phyloP scores from a whole-genome alignment of 164 flowering plant genomes.

The Cinnamomum micranthum region DNA sequence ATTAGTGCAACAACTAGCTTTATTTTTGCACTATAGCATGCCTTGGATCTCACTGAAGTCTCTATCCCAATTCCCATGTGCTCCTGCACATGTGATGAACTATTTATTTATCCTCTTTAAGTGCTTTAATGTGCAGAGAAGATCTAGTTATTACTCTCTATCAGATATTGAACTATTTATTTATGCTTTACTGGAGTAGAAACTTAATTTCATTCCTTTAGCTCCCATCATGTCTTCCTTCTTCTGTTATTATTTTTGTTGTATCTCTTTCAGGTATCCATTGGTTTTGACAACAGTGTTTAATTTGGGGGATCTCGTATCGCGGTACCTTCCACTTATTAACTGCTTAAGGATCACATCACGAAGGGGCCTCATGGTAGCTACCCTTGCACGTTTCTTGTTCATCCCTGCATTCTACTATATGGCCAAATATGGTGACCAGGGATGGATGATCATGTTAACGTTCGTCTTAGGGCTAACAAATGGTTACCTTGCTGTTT shows the following conservation, averaged over 20 bases:
- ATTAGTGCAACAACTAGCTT: no score
- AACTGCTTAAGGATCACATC: conserved; percentile 42
- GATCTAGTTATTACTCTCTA: no score
- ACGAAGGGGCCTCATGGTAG: conserved; percentile 39
- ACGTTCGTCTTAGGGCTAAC: conserved; percentile 54
- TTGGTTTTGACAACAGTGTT: conserved; percentile 67
- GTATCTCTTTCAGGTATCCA: conserved; percentile 50
- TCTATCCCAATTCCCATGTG: no score
- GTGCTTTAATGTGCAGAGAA: neutral
- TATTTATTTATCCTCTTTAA: neutral
- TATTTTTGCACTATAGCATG: neutral
- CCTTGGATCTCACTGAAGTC: neutral
- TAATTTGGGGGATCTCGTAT: conserved; percentile 65
- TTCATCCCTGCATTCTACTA: conserved; percentile 76
- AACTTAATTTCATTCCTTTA: neutral
- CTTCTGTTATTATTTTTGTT: neutral
- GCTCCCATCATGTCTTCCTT: neutral
- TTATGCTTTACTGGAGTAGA: neutral
- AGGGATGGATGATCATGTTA: conserved; percentile 80
- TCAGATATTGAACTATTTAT: no score
- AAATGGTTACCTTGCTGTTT: conserved; percentile 70
- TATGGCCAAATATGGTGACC: conserved; percentile 66
- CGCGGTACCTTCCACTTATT: conserved; percentile 58
- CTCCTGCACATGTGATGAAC: neutral
- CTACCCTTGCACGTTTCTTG: conserved; percentile 43